Evolutionary conservation across 441 rosid genomes (phyloP), one percentile per base, ranked within the genome.

Genomic region (Iberis amara): DNA sequence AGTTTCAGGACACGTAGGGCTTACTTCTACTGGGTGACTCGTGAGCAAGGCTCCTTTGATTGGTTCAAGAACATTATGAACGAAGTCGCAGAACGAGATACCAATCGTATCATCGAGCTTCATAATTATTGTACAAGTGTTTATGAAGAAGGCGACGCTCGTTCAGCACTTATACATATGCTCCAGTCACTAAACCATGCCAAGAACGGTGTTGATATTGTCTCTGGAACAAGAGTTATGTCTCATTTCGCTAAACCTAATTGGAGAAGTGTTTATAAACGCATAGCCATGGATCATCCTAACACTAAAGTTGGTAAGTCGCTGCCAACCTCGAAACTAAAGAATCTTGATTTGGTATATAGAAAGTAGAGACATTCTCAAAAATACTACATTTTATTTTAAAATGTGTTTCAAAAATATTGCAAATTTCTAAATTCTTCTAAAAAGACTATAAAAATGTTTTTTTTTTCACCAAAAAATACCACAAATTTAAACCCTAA

Each of bases 51-150:
- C 5, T 82, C 89, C 6, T 82, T 82, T 30, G 84, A 82, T 26
- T 82, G 86, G 89, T 82, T 82, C 52, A 76, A 82, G 49, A 81
- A 81, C 47, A 74, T 79, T 15, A 79, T 82, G 89, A 71, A 82
- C 28, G 86, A 82, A 46, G 83, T 79, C 7, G 86, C 84, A 0
- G 86, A 76, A 58, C 55, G 73, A 63, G 89, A 82, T 55, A 63
- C 73, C 7, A 63, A 73, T 57, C 60, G 65, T 39, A 69, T 76
- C 11, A 82, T 82, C 0, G 89, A 82, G 46, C 58, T 79, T 12
- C 89, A 82, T 65, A 82, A 77, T 26, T 77, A 82, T 41, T 82
- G 86, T 60, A 82, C 86, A 0, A 82, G 89, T 27, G 89, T 82
- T 24, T 82, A 77, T 5, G 89, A 78, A 64, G 86, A 82, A 71